Percentiles rank a stretch among this genome's conserved stretches.
Conservation (phyloP, 148 eudicot species). For the Diospyros kaki region DNA sequence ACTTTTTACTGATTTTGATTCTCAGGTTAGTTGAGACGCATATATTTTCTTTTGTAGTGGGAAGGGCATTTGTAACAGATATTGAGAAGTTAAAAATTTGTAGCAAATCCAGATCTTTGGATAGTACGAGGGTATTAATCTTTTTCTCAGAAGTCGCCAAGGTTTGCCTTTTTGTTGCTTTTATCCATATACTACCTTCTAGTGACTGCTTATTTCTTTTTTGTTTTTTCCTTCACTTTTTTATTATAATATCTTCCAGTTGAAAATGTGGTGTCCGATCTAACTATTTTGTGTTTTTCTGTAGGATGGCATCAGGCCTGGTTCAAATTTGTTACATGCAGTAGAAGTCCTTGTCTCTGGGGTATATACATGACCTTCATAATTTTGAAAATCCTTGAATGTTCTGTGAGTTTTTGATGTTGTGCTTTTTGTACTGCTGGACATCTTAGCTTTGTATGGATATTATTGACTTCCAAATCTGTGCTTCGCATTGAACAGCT, state of each 20-base stretch:
- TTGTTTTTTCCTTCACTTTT: background rate
- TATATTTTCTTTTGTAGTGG: slow-evolving; percentile 97
- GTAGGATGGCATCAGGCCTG: slow-evolving; percentile 82
- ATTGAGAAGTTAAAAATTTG: slow-evolving; percentile 90
- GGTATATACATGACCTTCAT: slow-evolving; percentile 42
- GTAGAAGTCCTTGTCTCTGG: slow-evolving; percentile 93
- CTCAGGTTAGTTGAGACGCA: slow-evolving; percentile 98
- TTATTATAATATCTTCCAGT: background rate
- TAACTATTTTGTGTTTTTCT: slow-evolving; percentile 16
- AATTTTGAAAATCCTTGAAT: slow-evolving; percentile 4
- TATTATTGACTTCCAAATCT: background rate
- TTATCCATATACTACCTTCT: slow-evolving; percentile 3
- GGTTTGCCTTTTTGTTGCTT: slow-evolving; percentile 44
- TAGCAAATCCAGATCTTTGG: slow-evolving; percentile 84
- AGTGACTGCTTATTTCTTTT: background rate
- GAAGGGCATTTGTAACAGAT: slow-evolving; percentile 99
- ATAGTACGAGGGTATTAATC: slow-evolving; percentile 52
- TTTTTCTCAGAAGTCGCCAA: slow-evolving; percentile 77
- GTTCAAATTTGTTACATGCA: slow-evolving; percentile 79
- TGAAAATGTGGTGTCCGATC: background rate
- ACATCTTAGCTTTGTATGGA: background rate
- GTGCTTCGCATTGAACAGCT: background rate
- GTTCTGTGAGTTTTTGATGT: background rate
- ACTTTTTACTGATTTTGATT: slow-evolving; percentile 26
- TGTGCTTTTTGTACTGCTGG: background rate